Percentiles rank a stretch among this genome's conserved stretches.
These are phyloP conservation scores for Chrysosphaeria jannelii DNA, from an alignment of 2,329 filamentous ascomycete genomes.

Conservation along the genomic window DNA sequence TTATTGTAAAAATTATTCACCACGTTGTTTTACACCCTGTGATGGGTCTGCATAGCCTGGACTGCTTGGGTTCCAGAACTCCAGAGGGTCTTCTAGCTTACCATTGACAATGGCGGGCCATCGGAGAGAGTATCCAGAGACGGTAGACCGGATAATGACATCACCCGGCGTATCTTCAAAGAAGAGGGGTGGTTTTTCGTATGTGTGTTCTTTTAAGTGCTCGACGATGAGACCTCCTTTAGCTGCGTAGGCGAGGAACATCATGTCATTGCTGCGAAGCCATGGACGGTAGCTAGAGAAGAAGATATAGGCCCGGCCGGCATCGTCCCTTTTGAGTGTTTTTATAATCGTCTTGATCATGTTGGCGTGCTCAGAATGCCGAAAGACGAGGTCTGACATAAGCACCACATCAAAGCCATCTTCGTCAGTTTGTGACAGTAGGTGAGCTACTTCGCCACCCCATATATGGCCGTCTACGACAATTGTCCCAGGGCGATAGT, in stretches of 20 bases:
- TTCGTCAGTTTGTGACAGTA: conserved; percentile 13
- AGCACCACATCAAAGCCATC: conserved; percentile 50
- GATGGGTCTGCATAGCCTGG: too few species aligned
- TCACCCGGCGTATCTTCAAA: conserved; percentile 77
- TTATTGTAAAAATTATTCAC: too few species aligned
- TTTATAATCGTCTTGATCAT: conserved; percentile 40
- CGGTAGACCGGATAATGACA: conserved; percentile 49
- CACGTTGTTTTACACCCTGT: too few species aligned
- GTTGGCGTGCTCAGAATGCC: conserved; percentile 61
- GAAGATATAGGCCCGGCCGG: conserved; percentile 50
- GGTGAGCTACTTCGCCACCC: conserved; percentile 31
- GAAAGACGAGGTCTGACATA: conserved; percentile 70
- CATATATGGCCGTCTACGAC: conserved; percentile 51
- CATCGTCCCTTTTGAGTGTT: conserved; percentile 25
- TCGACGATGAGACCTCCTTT: conserved; percentile 44
- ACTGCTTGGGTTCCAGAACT: not conserved
- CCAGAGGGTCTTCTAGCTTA: not conserved
- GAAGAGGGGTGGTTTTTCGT: conserved; percentile 54
- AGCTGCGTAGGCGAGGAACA: conserved; percentile 54
- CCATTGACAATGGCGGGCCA: conserved; percentile 34
- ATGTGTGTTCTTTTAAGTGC: conserved; percentile 50
- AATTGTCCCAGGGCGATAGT: conserved; percentile 4
- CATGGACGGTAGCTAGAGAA: conserved; percentile 88
- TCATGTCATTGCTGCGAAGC: conserved; percentile 58
- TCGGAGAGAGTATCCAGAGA: conserved; percentile 44